Conservation (phyloP, 176 grass and related monocot species). For the Rhynchospora breviuscula region DNA sequence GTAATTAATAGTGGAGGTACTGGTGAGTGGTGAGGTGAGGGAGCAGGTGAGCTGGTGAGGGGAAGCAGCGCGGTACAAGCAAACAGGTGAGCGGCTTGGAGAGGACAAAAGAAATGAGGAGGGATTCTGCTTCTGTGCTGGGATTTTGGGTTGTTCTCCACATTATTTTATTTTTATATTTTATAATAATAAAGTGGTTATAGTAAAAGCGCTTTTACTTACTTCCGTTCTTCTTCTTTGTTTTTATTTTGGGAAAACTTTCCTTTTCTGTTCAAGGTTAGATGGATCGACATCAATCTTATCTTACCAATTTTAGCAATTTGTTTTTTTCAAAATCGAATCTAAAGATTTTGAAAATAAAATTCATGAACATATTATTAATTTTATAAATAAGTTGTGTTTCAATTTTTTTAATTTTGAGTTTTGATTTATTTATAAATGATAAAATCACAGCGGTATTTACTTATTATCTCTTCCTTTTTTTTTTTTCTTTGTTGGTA, state of each 20-base stretch:
- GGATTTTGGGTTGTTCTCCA: background rate
- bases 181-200: background rate
- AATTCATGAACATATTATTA: too few relatives aligned
- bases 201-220: background rate
- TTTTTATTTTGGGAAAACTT: too few relatives aligned
- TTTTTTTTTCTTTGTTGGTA: background rate
- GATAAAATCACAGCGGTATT: too few relatives aligned
- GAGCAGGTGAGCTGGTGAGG: background rate
- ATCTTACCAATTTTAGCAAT: too few relatives aligned
- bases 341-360: too few relatives aligned
- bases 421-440: background rate
- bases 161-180: background rate
- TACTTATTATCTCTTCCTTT: background rate
- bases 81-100: conserved; percentile 5
- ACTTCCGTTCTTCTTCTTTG: too few relatives aligned
- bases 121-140: background rate
- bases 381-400: too few relatives aligned
- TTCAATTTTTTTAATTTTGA: background rate
- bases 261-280: too few relatives aligned
- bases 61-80: background rate
- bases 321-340: too few relatives aligned
- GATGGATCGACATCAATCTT: too few relatives aligned
- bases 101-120: conserved; percentile 7
- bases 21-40: background rate
- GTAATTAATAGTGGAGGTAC: background rate